phyloP scores from a whole-genome alignment of 208 protist genomes.

The Leishmania turanica region DNA sequence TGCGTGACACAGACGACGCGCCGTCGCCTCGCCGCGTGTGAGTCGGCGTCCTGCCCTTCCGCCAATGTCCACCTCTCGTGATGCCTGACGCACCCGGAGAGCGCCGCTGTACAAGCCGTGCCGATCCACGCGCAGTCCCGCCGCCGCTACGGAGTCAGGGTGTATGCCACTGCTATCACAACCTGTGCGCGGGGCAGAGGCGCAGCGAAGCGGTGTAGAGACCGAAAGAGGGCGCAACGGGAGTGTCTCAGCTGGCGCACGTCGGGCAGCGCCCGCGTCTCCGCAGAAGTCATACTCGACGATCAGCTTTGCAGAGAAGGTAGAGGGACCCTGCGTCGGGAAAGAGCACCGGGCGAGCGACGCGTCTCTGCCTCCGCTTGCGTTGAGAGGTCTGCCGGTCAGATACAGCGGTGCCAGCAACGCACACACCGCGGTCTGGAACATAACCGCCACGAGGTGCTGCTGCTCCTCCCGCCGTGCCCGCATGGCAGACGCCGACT shows the following conservation, averaged over 20 bases:
- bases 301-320: conserved; percentile 9
- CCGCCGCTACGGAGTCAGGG: neutral
- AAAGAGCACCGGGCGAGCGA: neutral
- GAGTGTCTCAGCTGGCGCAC: conserved; percentile 1
- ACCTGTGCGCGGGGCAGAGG: conserved; percentile 6
- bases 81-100: neutral
- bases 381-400: neutral
- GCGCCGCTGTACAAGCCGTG: conserved; percentile 3
- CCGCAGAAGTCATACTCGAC: neutral
- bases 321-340: neutral
- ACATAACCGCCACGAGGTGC: conserved; percentile 11
- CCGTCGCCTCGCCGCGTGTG: conserved; percentile 21
- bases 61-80: neutral
- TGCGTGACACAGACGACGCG: conserved; percentile 12
- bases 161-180: neutral
- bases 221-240: conserved; percentile 1
- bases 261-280: neutral
- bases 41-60: neutral
- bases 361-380: neutral
- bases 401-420: conserved; percentile 38
- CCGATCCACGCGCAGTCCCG: conserved; percentile 2
- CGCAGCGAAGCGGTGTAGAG: neutral
- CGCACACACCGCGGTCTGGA: conserved; percentile 29
- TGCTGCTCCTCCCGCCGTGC: conserved; percentile 30
- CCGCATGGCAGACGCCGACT: conserved; percentile 27